Evolutionary conservation across 257 asterid species (phyloP).

Genomic region (Datura wrightii): DNA sequence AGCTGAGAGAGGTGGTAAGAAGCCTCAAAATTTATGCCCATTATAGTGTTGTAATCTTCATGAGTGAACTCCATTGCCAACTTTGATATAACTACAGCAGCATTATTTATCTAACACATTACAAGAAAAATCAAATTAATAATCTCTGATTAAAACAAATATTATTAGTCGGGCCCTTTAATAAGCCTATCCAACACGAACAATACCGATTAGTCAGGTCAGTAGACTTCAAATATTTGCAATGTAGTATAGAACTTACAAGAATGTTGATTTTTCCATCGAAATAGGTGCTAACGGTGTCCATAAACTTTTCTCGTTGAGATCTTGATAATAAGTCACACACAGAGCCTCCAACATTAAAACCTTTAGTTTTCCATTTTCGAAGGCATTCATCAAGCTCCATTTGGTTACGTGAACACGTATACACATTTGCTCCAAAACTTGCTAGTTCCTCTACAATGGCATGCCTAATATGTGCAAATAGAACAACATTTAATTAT

Average conservation of each 20-base stretch:
- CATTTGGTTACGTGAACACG: slow-evolving; percentile 32
- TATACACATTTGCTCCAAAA: slow-evolving; percentile 31
- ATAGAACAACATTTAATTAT: background rate
- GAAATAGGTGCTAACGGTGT: background rate
- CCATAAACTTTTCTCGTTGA: slow-evolving; percentile 27
- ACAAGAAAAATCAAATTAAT: background rate
- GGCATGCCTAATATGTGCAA: slow-evolving; percentile 23
- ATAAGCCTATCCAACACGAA: background rate
- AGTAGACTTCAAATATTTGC: background rate
- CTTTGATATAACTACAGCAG: slow-evolving; percentile 33
- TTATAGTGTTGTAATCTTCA: slow-evolving; percentile 36
- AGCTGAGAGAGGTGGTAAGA: slow-evolving; percentile 43
- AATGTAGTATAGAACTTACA: background rate
- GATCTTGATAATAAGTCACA: slow-evolving; percentile 27
- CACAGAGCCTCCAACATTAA: background rate
- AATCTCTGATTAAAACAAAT: background rate
- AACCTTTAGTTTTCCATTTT: slow-evolving; percentile 32
- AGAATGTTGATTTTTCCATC: slow-evolving; percentile 32
- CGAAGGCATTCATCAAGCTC: slow-evolving; percentile 34
- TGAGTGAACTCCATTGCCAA: slow-evolving; percentile 29
- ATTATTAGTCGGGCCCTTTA: background rate
- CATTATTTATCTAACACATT: slow-evolving; percentile 41
- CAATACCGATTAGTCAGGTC: background rate
- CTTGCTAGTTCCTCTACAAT: slow-evolving; percentile 35
- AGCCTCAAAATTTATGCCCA: slow-evolving; percentile 41